These are phyloP conservation scores for Plantago elongata DNA, from an alignment of 257 asterid species.

Conservation along the genomic window DNA sequence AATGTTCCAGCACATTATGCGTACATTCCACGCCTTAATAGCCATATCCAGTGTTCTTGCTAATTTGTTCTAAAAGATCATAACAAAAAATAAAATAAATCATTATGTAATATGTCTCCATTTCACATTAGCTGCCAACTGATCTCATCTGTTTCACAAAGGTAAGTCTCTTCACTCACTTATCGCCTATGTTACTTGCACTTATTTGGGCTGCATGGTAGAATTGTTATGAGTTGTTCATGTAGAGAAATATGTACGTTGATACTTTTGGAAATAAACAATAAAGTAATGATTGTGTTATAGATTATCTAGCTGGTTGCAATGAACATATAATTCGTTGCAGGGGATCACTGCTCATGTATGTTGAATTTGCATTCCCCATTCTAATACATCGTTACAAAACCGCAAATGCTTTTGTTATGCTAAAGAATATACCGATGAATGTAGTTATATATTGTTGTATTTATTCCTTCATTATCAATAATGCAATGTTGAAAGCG, in stretches of 20 bases:
- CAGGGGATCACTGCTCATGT: not conserved
- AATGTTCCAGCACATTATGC: not conserved
- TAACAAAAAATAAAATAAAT: not conserved
- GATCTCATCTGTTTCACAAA: not conserved
- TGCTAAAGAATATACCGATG: no score
- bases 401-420: no score
- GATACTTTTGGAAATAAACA: no score
- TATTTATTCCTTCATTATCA: not conserved
- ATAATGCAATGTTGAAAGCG: no score
- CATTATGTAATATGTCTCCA: not conserved
- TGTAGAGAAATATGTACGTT: no score
- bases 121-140: not conserved
- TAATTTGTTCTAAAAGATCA: not conserved
- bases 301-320: not conserved
- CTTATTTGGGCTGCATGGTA: no score
- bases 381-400: no score
- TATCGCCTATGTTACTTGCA: no score
- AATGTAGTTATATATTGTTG: not conserved
- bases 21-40: not conserved
- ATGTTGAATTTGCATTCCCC: not conserved
- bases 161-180: no score
- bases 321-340: not conserved
- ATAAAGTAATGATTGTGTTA: not conserved
- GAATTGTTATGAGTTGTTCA: no score
- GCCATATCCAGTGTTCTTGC: not conserved